Percentiles rank a stretch among this genome's conserved stretches.
These are phyloP conservation scores for Borovskyia barvae DNA, from an alignment of 208 protist genomes.

Conservation along the genomic window DNA sequence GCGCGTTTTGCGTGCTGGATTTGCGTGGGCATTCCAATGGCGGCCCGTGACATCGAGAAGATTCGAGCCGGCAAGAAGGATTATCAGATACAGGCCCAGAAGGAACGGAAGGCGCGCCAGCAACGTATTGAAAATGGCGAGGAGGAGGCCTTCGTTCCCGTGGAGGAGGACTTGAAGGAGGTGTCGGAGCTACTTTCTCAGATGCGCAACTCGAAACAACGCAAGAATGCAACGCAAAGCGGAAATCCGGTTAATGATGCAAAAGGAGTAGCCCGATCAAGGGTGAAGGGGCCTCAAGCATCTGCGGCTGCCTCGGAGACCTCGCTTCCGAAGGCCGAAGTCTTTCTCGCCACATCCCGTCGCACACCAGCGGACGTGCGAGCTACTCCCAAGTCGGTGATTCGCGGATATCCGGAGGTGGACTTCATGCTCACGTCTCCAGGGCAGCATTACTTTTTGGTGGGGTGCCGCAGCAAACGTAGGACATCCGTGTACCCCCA, in stretches of 20 bases:
- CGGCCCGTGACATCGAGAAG: slow-evolving; percentile 24
- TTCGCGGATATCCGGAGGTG: slow-evolving; percentile 60
- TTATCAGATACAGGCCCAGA: slow-evolving; percentile 31
- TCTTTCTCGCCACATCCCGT: slow-evolving; percentile 21
- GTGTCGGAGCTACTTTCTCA: slow-evolving; percentile 14
- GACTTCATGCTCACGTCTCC: slow-evolving; percentile 65
- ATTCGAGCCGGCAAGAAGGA: slow-evolving; percentile 24
- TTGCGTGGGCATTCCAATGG: slow-evolving; percentile 28
- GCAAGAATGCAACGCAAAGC: neutral
- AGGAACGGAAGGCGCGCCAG: slow-evolving; percentile 23
- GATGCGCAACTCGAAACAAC: neutral
- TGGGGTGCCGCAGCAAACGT: slow-evolving; percentile 67
- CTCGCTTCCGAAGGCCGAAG: neutral
- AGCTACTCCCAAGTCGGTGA: slow-evolving; percentile 30
- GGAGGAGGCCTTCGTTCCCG: slow-evolving; percentile 16
- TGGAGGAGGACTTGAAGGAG: slow-evolving; percentile 27
- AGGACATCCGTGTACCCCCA: slow-evolving; percentile 53
- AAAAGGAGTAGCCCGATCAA: neutral
- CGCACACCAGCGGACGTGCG: slow-evolving; percentile 20
- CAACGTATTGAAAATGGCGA: slow-evolving; percentile 18
- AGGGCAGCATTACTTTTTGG: slow-evolving; percentile 54
- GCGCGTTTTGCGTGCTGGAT: slow-evolving; percentile 40
- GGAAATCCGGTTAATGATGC: neutral
- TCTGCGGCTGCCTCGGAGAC: neutral
- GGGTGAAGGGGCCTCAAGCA: too few relatives aligned